Evolutionary conservation across 2,329 filamentous ascomycete species (phyloP), one percentile per base, ranked within the genome.

Genomic region (Sporothrix luriei): DNA sequence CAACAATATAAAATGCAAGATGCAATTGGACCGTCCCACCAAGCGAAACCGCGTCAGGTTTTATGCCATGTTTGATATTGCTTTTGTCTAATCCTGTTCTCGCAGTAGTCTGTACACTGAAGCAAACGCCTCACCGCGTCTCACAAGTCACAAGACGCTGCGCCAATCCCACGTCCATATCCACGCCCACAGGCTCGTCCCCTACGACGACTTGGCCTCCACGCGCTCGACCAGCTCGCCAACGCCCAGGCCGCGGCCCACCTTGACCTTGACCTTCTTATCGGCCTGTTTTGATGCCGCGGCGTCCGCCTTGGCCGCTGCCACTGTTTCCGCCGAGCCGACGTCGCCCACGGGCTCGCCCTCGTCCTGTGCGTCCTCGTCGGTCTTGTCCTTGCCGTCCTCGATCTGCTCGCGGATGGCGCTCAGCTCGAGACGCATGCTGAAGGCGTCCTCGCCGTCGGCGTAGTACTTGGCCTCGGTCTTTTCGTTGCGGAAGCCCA

Each of bases 371-470:
- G 76, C 77, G 16, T 80, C 80, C 13, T 68, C 75, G 46, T 75
- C 51, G 40, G 46, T 46, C 46, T 70, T 68, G 11, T 43, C 68
- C 21, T 71, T 43, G 11, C 72, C 55, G 61, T 79, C 80, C 72
- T 82, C 78, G 68, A 82, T 76, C 76, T 82, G 80, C 70, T 82
- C 81, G 72, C 82, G 79, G 77, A 91, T 84, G 74, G 84, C 83
- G 71, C 86, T 82, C 55, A 99, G 85, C 76, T 98, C 91, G 79
- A 97, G 91, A 73, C 89, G 90, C 95, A 99, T 99, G 77, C 89
- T 91, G 78, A 89, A 97, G 49, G 95, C 95, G 82, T 99, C 93
- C 82, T 99, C 95, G 71, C 94, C 94, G 79, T 99, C 95, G 70
- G 95, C 95, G 79, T 99, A 99, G 86, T 97, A 97, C 82, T 94